A percentile compares a stretch with the other conserved stretches of the same genome.
phyloP scores from a whole-genome alignment of 192 early-diverging fungal genomes.

The Umbelopsis sp. region DNA sequence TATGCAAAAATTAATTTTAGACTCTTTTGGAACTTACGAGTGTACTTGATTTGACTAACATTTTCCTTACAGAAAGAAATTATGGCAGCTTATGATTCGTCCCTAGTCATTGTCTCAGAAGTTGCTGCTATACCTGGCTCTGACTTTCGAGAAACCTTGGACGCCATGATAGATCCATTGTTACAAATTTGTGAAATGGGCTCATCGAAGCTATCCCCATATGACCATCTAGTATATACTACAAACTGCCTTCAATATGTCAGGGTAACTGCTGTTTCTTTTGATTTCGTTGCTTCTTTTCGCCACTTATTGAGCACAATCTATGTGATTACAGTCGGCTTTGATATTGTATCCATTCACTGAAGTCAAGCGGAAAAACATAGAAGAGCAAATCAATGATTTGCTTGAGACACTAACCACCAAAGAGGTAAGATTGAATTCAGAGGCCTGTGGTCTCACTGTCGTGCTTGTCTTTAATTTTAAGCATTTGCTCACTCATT shows the following conservation, averaged over 20 bases:
- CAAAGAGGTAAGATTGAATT: slow-evolving; percentile 57
- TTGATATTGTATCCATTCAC: slow-evolving; percentile 71
- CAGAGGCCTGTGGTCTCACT: no score
- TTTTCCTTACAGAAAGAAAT: slow-evolving; percentile 64
- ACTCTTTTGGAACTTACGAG: background rate
- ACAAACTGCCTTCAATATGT: slow-evolving; percentile 76
- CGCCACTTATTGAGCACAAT: background rate
- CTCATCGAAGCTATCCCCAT: slow-evolving; percentile 47
- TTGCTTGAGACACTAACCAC: slow-evolving; percentile 63
- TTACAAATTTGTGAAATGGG: slow-evolving; percentile 70
- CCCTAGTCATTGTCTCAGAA: slow-evolving; percentile 57
- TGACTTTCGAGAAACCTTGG: slow-evolving; percentile 68
- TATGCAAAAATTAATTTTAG: slow-evolving; percentile 30
- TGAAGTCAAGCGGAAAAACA: slow-evolving; percentile 47
- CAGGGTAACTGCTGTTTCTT: slow-evolving; percentile 52
- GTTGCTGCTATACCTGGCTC: slow-evolving; percentile 40
- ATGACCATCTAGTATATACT: slow-evolving; percentile 74
- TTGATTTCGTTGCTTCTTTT: background rate
- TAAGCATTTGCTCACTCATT: background rate
- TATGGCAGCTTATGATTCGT: slow-evolving; percentile 78
- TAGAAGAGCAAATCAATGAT: slow-evolving; percentile 66
- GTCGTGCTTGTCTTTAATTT: no score
- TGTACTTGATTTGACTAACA: background rate
- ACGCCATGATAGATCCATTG: slow-evolving; percentile 73
- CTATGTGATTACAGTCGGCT: slow-evolving; percentile 49